Evolutionary conservation across 2,329 filamentous ascomycete genomes (phyloP).

Genomic region (Chaetomium olivaceum): DNA sequence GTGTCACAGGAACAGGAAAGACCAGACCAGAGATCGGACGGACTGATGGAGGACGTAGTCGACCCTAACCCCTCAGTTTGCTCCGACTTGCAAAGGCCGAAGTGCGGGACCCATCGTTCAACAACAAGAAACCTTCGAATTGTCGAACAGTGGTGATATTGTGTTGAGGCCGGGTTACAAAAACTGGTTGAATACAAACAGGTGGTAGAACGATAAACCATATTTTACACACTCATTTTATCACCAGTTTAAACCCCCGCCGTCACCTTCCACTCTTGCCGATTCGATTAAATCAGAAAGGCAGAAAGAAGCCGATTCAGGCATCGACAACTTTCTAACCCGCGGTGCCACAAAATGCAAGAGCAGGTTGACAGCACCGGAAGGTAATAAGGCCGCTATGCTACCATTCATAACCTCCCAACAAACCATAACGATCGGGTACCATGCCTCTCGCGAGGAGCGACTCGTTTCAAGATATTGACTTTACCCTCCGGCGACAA

Average conservation of each 20-base stretch:
- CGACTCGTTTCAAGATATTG: conserved; percentile 62
- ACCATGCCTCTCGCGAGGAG: conserved; percentile 45
- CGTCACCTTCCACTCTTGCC: not conserved
- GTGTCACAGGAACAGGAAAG: not conserved
- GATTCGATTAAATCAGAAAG: not conserved
- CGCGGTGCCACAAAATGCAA: not conserved
- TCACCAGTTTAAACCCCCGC: not conserved
- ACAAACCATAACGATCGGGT: not conserved
- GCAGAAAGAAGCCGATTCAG: not conserved
- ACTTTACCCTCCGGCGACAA: conserved; percentile 71
- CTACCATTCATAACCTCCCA: not conserved
- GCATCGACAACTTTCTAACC: not conserved
- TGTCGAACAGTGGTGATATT: not conserved
- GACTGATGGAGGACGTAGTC: not conserved
- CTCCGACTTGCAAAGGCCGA: not conserved
- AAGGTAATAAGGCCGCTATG: not conserved
- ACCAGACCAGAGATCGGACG: not conserved
- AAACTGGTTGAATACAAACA: not conserved
- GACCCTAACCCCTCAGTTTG: not conserved
- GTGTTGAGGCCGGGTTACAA: not conserved
- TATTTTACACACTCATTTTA: not conserved
- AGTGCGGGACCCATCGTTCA: not conserved
- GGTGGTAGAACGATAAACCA: not conserved
- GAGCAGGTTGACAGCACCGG: not conserved
- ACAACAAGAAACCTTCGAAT: not conserved